Conservation (phyloP, 2,329 filamentous ascomycete genomes). For the Fusarium succisae region DNA sequence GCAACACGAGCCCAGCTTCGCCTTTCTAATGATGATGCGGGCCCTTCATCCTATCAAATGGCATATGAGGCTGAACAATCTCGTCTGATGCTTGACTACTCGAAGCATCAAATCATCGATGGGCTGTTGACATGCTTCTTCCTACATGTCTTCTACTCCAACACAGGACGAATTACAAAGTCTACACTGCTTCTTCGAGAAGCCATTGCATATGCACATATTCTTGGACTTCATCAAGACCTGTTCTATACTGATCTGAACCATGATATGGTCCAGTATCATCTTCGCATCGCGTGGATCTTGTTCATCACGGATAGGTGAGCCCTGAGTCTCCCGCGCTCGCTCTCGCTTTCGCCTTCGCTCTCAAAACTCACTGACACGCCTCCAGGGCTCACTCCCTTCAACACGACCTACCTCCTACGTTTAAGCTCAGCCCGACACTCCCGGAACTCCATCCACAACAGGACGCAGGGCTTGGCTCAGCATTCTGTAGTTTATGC, state of each 20-base stretch:
- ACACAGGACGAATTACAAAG: conserved; percentile 9
- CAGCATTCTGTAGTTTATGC: conserved; percentile 21
- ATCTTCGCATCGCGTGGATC: conserved; percentile 23
- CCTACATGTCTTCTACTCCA: conserved; percentile 19
- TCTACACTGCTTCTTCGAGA: conserved; percentile 16
- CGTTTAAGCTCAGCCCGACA: conserved; percentile 21
- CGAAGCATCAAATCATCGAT: background rate
- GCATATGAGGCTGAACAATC: conserved; percentile 8
- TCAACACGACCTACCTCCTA: conserved; percentile 16
- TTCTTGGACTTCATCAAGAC: conserved; percentile 20
- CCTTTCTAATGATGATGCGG: background rate
- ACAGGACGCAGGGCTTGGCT: background rate
- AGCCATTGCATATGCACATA: conserved; percentile 17
- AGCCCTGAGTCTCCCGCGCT: background rate
- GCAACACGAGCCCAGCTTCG: conserved; percentile 20
- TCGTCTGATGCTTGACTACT: conserved; percentile 17
- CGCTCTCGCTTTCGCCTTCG: background rate
- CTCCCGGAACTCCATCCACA: conserved; percentile 1
- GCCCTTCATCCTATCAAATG: background rate
- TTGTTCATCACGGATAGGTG: conserved; percentile 20
- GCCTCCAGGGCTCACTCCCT: conserved; percentile 7
- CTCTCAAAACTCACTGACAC: background rate
- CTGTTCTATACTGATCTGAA: conserved; percentile 3
- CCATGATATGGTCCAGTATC: background rate
- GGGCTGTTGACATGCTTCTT: conserved; percentile 21